Base-by-base conservation (phyloP, 495 filamentous ascomycete species). In the Hapsidospora chrysogenum region DNA sequence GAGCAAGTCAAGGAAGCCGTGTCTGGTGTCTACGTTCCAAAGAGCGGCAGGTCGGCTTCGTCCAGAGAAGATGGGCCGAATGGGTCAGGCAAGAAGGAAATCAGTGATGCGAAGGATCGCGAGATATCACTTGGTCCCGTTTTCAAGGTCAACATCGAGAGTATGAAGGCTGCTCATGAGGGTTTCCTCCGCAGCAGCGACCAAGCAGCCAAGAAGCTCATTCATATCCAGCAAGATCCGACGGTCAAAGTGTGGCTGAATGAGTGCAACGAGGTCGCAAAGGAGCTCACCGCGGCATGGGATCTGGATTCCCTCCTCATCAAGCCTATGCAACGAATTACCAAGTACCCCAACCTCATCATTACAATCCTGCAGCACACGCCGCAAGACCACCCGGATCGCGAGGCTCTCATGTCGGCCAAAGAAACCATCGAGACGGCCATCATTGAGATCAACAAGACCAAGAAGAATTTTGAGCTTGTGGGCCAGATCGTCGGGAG, bases 261-360 rank as follows among this genome's bases (percentile, higher is more conserved):
- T 38, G 89, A 94, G 52, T 99, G 89, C 49, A 80, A 80, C 41
- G 68, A 80, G 25, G 82, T 78, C 47, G 86, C 85, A 0, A 73
- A 78, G 36, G 92, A 94, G 48, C 62, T 99, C 17, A 99, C 89
- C 0, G 66, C 66, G 6, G 86, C 92, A 3, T 96, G 92, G 92
- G 77, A 92, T 48, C 57, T 99, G 33, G 85, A 93, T 51, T 85
- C 89, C 4, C 61, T 99, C 22, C 67, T 99, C 10, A 83, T 99
- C 39, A 99, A 99, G 54, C 89, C 89, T 7, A 78, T 87, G 43
- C 89, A 99, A 57, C 70, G 89, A 22, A 72, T 96, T 20, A 66
- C 83, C 19, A 94, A 92, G 43, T 99, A 95, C 45, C 85, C 85
- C 1, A 72, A 94, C 9, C 63, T 99, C 17, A 63, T 99, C 25